phyloP scores from a whole-genome alignment of 495 filamentous ascomycete genomes.

The Aspergillus haitiensis region DNA sequence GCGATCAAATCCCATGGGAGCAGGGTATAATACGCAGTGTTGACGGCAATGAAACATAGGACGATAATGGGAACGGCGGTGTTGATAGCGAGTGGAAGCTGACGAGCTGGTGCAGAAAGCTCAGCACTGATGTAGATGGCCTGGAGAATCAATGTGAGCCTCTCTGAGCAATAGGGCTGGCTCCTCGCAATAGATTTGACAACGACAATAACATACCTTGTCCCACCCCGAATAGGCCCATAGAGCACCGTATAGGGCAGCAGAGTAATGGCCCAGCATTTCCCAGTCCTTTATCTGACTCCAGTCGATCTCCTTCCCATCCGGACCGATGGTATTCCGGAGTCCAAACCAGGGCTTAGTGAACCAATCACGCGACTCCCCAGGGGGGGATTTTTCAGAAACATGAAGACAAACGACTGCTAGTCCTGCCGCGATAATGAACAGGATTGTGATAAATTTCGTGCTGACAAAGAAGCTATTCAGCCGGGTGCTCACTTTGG shows the following conservation, averaged over 20 bases:
- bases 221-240: conserved; percentile 30
- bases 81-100: conserved; percentile 27
- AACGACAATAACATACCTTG: conserved; percentile 14
- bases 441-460: conserved; percentile 21
- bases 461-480: conserved; percentile 26
- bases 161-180: neutral
- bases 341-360: conserved; percentile 21
- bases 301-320: conserved; percentile 25
- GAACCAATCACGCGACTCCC: conserved; percentile 19
- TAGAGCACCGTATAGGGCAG: conserved; percentile 26
- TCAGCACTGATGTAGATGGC: conserved; percentile 26
- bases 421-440: conserved; percentile 17
- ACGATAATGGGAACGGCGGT: conserved; percentile 24
- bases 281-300: conserved; percentile 19
- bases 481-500: conserved; percentile 22
- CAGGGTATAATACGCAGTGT: conserved; percentile 25
- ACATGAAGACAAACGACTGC: conserved; percentile 18
- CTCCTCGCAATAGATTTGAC: no score
- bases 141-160: conserved; percentile 1
- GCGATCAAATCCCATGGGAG: conserved; percentile 25
- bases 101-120: conserved; percentile 22
- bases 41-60: conserved; percentile 22
- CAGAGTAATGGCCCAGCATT: conserved; percentile 24
- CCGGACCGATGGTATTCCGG: conserved; percentile 20
- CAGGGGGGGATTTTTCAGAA: neutral